Percentiles rank a stretch among this genome's conserved stretches.
Evolutionary conservation across 2,329 filamentous ascomycete genomes (phyloP).

Genomic region (Dactylellina cionopaga): DNA sequence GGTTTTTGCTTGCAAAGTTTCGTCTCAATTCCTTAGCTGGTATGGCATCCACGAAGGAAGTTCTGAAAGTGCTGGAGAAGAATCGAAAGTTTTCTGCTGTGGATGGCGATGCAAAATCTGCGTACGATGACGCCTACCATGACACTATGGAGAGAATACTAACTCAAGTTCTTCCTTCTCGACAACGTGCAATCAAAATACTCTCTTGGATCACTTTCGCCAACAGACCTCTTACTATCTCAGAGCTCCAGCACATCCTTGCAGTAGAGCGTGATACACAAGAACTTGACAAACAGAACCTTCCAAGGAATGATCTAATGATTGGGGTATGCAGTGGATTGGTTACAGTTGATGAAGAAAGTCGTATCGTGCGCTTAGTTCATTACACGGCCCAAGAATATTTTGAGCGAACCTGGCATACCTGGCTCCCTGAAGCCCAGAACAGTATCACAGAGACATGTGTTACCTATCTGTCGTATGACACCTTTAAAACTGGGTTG

Average conservation of each 20-base stretch:
- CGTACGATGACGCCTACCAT: background rate
- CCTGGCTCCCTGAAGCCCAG: background rate
- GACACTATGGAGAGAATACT: background rate
- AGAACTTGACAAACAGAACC: background rate
- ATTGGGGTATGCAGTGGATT: conserved; percentile 56
- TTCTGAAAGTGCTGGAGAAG: conserved; percentile 56
- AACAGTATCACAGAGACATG: background rate
- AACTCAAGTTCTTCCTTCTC: background rate
- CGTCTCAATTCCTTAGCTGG: conserved; percentile 59
- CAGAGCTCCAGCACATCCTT: conserved; percentile 5
- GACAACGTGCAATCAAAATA: background rate
- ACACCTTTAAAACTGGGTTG: background rate
- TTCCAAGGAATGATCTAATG: background rate
- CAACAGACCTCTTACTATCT: background rate
- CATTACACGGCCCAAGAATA: conserved; percentile 58
- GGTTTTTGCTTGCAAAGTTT: conserved; percentile 62
- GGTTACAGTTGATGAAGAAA: conserved; percentile 57
- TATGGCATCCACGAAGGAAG: conserved; percentile 59
- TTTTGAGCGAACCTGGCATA: conserved; percentile 30
- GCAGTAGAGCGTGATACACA: background rate
- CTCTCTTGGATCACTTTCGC: conserved; percentile 5
- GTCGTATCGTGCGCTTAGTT: conserved; percentile 56
- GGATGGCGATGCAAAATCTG: background rate
- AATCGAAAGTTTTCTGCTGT: conserved; percentile 57
- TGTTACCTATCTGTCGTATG: conserved; percentile 13